Evolutionary conservation across 192 early-diverging fungal species (phyloP).

Genomic region (Haplosporangium gracile): DNA sequence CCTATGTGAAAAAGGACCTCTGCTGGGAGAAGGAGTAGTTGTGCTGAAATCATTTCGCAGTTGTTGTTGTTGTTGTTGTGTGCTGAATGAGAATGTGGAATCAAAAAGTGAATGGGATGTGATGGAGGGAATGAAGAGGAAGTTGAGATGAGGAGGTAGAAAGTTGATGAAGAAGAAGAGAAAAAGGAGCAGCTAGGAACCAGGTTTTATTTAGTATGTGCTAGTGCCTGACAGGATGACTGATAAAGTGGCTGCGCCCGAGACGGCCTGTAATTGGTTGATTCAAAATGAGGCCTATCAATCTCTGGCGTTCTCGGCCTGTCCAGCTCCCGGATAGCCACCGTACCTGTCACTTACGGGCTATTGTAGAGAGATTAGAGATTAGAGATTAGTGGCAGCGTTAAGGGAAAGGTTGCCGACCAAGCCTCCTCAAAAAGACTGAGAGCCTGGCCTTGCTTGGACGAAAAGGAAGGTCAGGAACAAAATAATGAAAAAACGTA

Average conservation of each 20-base stretch:
- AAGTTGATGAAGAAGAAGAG: background rate
- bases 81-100: background rate
- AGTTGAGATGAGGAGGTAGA: background rate
- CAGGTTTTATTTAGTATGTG: background rate
- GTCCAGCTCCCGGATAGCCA: no score
- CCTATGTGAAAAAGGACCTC: background rate
- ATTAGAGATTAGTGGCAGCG: no score
- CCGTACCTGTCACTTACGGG: no score
- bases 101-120: no score
- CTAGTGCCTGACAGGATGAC: background rate
- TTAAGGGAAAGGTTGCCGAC: no score
- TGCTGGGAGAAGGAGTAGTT: background rate
- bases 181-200: background rate
- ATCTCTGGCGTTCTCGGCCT: background rate
- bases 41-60: background rate
- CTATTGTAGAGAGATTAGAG: no score
- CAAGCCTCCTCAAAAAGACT: no score
- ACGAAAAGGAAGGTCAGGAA: no score
- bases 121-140: background rate
- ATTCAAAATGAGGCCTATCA: background rate
- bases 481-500: no score
- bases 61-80: background rate
- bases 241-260: background rate
- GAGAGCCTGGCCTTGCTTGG: no score
- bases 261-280: background rate